These are phyloP conservation scores for Tillandsia fasciculata DNA, from an alignment of 176 grass and related monocot genomes.

Conservation along the genomic window DNA sequence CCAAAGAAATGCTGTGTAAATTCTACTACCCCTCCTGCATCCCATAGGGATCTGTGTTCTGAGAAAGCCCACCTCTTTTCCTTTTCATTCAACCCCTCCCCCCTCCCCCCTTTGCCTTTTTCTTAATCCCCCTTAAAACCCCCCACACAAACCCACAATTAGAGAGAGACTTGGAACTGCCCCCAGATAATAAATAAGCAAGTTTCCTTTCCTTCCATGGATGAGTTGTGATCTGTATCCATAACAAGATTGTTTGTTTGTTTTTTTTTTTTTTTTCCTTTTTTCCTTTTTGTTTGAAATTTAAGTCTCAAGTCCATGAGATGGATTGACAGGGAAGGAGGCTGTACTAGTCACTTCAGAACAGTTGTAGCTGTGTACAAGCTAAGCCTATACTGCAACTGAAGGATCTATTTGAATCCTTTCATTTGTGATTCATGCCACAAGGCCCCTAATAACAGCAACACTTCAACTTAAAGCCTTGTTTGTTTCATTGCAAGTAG, in stretches of 20 bases:
- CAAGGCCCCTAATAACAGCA: conserved; percentile 17
- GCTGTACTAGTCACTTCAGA: conserved; percentile 70
- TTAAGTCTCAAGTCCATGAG: conserved; percentile 20
- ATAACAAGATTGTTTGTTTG: not conserved
- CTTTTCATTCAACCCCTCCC: conserved; percentile 11
- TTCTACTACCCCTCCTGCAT: conserved; percentile 11
- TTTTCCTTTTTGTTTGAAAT: conserved; percentile 13
- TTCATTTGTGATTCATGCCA: conserved; percentile 35
- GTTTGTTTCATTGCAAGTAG: too few species aligned
- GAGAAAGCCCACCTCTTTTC: conserved; percentile 25
- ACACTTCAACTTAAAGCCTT: conserved; percentile 1
- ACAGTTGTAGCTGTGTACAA: conserved; percentile 43
- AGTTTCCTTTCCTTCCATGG: conserved; percentile 6
- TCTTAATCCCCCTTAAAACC: conserved; percentile 22
- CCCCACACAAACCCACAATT: conserved; percentile 17
- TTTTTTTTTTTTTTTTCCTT: not conserved
- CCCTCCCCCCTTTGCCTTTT: conserved; percentile 7
- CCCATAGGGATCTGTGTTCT: conserved; percentile 86
- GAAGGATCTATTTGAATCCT: conserved; percentile 39
- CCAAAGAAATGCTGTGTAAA: conserved; percentile 42
- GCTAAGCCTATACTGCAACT: conserved; percentile 35
- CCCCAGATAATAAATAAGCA: not conserved
- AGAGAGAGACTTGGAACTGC: conserved; percentile 17
- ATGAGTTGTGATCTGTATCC: not conserved
- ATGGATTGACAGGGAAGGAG: conserved; percentile 5